These are phyloP conservation scores for Calycina marina DNA, from an alignment of 2,329 filamentous ascomycete genomes.

Conservation along the genomic window DNA sequence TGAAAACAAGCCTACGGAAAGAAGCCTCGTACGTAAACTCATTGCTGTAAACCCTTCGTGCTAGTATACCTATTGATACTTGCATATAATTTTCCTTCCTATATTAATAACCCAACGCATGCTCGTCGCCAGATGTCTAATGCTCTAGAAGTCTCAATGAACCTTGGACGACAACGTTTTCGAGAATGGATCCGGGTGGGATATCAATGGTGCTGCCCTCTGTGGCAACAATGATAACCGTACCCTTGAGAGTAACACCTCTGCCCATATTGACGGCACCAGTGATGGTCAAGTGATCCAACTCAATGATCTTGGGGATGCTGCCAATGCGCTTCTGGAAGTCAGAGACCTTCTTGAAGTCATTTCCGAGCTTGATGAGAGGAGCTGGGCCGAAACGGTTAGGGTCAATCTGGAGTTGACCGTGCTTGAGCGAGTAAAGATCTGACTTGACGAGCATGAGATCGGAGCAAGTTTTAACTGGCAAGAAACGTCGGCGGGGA, in stretches of 20 bases:
- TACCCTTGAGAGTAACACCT: slow-evolving; percentile 91
- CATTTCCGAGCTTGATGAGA: slow-evolving; percentile 93
- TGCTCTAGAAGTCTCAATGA: slow-evolving; percentile 66
- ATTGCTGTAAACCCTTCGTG: too few species aligned
- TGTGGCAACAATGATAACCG: slow-evolving; percentile 96
- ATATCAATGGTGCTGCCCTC: slow-evolving; percentile 98
- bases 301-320: slow-evolving; percentile 81
- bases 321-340: slow-evolving; percentile 79
- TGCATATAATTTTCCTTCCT: too few species aligned
- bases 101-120: neutral
- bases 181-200: slow-evolving; percentile 87
- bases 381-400: slow-evolving; percentile 93
- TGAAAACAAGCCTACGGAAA: too few species aligned
- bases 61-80: too few species aligned
- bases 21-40: neutral
- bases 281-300: slow-evolving; percentile 93
- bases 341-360: slow-evolving; percentile 99
- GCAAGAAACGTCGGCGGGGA: slow-evolving; percentile 91
- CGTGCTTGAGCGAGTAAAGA: slow-evolving; percentile 96
- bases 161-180: slow-evolving; percentile 98
- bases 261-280: slow-evolving; percentile 94
- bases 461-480: slow-evolving; percentile 99
- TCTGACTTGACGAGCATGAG: slow-evolving; percentile 99
- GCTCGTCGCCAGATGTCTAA: slow-evolving; percentile 24
- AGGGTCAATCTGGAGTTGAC: slow-evolving; percentile 92